Base-by-base conservation (phyloP, 2,329 filamentous ascomycete genomes). In the Teratosphaeria gauchensis region DNA sequence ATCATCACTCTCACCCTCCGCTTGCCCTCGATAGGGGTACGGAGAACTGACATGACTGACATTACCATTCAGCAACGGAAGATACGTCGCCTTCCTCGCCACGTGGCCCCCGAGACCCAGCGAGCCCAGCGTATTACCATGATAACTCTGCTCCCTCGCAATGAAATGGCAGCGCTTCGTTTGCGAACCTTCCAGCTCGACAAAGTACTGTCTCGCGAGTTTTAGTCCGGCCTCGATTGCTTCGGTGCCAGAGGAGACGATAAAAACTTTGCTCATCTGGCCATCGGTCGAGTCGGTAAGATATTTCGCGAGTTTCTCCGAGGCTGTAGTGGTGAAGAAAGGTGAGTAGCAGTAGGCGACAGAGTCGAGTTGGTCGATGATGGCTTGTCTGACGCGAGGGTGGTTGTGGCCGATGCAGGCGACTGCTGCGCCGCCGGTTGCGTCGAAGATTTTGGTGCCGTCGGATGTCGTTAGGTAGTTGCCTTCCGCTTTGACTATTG, bases 291-390 rank as follows among this genome's bases (percentile, higher is more conserved):
- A 76, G 14, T 74, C 71, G 28, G 78, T 68, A 16, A 84, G 64
- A 4, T 76, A 69, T 0, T 67, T 64, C 3, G 78, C 80, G n/a
- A 83, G 71, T 2, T 80, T 76, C 57, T 84, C 80, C 1, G 78
- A 76, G 1, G 77, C 72, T 2, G 75, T 67, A 0, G 78, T 82
- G 1, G 76, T 77, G 64, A 83, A 87, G 63, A 80, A 81, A 2
- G 79, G 72, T 0, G 82, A 78, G 42, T 82, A 76, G 28, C 80
- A 79, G 52, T 86, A 87, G 0, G 77, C 73, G 1, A 85, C 72
- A 38, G 81, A 72, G 54, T 80, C 75, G 58, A 86, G 74, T 63
- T 89, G 86, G 11, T 75, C 64, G 2, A 74, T 70, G 35, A 88
- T 79, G 0, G 84, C 86, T 0, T 79, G 74, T 8, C 75, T 75